These are phyloP conservation scores for Grifola frondosa DNA, from an alignment of 1,284 basidiomycete species.

Conservation along the genomic window DNA sequence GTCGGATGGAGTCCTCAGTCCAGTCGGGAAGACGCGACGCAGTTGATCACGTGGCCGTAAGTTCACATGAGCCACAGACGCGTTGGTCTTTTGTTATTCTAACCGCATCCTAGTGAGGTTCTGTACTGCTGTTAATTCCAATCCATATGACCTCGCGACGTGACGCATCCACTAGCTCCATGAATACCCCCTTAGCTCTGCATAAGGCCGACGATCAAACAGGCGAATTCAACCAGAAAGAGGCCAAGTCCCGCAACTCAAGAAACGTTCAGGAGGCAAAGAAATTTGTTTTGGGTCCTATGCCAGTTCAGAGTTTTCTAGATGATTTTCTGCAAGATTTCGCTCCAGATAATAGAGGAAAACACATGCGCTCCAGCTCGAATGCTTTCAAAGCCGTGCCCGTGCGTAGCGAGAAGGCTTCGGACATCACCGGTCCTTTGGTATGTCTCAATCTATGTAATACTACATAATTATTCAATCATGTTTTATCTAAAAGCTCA, in stretches of 20 bases:
- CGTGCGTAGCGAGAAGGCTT: neutral
- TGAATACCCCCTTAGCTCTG: conserved; percentile 7
- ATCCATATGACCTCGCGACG: too few species aligned
- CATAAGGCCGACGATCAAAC: neutral
- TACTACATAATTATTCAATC: too few species aligned
- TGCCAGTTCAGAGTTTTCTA: neutral
- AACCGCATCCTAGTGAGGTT: too few species aligned
- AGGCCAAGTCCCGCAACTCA: neutral
- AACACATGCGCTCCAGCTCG: neutral
- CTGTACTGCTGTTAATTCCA: too few species aligned
- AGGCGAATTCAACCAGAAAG: neutral
- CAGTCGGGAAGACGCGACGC: too few species aligned
- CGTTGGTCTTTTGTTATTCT: too few species aligned
- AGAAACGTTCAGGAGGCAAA: neutral
- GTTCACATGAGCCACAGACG: too few species aligned
- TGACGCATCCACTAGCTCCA: too few species aligned
- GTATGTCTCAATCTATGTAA: too few species aligned
- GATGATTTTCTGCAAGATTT: neutral
- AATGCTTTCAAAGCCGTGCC: neutral
- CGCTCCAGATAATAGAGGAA: neutral
- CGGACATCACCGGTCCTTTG: neutral
- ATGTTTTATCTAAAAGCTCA: too few species aligned
- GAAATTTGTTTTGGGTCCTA: neutral
- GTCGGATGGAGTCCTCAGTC: too few species aligned
- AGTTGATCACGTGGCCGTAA: too few species aligned